These are phyloP conservation scores for Fistulina hepatica DNA, from an alignment of 1,284 basidiomycete species.

Conservation along the genomic window DNA sequence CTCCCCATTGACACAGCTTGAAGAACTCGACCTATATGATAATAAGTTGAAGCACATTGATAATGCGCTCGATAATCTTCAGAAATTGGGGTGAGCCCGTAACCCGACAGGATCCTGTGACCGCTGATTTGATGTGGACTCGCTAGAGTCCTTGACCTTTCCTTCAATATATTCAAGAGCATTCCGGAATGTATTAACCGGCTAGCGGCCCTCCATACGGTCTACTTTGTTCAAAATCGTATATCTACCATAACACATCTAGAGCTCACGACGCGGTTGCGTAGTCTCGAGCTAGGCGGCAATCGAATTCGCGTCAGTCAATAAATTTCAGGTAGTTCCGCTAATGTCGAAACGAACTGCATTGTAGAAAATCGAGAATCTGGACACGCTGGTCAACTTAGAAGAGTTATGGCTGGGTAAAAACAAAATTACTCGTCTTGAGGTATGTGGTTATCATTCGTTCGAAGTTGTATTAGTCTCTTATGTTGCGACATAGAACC, in stretches of 20 bases:
- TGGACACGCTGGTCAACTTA: constrained; percentile 73
- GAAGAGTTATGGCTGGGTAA: constrained; percentile 97
- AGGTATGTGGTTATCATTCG: constrained; percentile 36
- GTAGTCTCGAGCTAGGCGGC: constrained; percentile 87
- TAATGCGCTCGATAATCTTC: constrained; percentile 50
- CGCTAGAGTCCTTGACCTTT: constrained; percentile 75
- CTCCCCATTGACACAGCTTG: constrained; percentile 53
- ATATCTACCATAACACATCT: constrained; percentile 73
- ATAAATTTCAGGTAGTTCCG: constrained; percentile 6
- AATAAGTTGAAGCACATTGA: constrained; percentile 78
- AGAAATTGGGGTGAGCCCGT: constrained; percentile 48
- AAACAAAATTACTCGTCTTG: constrained; percentile 87
- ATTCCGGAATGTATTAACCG: constrained; percentile 54
- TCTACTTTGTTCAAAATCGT: constrained; percentile 96
- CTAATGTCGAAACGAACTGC: constrained; percentile 5
- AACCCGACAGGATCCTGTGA: constrained; percentile 4
- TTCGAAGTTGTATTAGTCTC: constrained; percentile 9
- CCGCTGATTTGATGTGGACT: constrained; percentile 7
- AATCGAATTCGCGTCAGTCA: constrained; percentile 73
- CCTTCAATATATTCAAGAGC: constrained; percentile 82
- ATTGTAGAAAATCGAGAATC: constrained; percentile 73
- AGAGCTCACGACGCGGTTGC: constrained; percentile 48
- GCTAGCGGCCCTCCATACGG: constrained; percentile 56
- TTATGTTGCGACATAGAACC: constrained; percentile 28
- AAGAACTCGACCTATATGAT: constrained; percentile 93